Conservation (phyloP, 306 rosid species). For the apple (Malus domestica) region ASM211411v1 NC_041791.1:2805001-2805500, state of each 20-base stretch:
- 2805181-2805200: constrained; percentile 6
- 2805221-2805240: constrained; percentile 69
- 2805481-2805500: no score
- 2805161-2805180: constrained; percentile 71
- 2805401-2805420: no score
- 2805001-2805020: no score
- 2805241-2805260: background rate
- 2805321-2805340: constrained; percentile 10
- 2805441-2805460: no score
- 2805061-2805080: background rate
- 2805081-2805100: constrained; percentile 11
- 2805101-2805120: constrained; percentile 7
- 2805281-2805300: constrained; percentile 29
- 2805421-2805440: no score
- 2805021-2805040: no score
- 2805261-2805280: constrained; percentile 25
- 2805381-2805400: background rate
- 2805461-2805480: no score
- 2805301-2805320: background rate
- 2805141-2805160: constrained; percentile 13
- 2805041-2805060: no score
- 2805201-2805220: constrained; percentile 14
- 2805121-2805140: constrained; percentile 22
- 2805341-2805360: constrained; percentile 10
- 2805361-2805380: constrained; percentile 34